Evolutionary conservation across 805 yeast genomes (phyloP).

Genomic region (Barnettozyma sp.): DNA sequence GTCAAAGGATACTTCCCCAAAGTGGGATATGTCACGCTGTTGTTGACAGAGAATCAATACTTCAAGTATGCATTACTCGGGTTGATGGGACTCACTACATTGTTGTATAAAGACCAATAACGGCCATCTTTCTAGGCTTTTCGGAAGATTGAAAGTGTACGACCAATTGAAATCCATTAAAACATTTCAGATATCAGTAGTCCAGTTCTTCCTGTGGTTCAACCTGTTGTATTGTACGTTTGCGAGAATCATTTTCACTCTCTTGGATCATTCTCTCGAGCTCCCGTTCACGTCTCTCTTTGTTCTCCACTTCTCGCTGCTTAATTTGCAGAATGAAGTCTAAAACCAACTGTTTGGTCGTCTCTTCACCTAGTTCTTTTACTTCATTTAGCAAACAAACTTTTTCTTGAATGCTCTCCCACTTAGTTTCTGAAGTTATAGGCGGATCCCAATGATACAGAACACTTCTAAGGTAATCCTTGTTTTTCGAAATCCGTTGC

Average conservation of each 20-base stretch:
- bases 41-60: conserved; percentile 82
- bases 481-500: conserved; percentile 12
- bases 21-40: conserved; percentile 85
- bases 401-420: conserved; percentile 31
- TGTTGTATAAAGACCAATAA: conserved; percentile 48
- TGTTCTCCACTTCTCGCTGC: conserved; percentile 22
- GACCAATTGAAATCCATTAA: too few species aligned
- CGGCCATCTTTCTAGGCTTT: too few species aligned
- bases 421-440: conserved; percentile 25
- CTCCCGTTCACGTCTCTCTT: conserved; percentile 17
- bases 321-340: conserved; percentile 25
- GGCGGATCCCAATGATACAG: conserved; percentile 22
- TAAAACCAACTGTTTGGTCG: conserved; percentile 29
- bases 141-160: too few species aligned
- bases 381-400: conserved; percentile 29
- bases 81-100: conserved; percentile 60
- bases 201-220: conserved; percentile 28
- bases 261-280: conserved; percentile 17
- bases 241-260: conserved; percentile 14
- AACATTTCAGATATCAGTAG: conserved; percentile 18
- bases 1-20: conserved; percentile 90
- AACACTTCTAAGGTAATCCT: conserved; percentile 19
- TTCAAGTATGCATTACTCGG: conserved; percentile 77
- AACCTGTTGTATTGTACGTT: conserved; percentile 21
- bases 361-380: conserved; percentile 29